These are phyloP conservation scores for Ballota nigra DNA, from an alignment of 257 asterid species.

Conservation along the genomic window DNA sequence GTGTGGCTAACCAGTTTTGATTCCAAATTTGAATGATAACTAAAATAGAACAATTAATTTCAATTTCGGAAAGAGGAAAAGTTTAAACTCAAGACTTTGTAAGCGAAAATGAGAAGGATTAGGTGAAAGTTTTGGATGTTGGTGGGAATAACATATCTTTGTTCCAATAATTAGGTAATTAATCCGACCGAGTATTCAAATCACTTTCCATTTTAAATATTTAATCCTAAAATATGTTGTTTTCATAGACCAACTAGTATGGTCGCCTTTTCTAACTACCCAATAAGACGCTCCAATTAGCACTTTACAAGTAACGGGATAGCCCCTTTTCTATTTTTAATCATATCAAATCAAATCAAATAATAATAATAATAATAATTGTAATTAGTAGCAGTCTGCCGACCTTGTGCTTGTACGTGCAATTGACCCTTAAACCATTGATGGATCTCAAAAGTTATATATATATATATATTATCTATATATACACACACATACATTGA, in stretches of 20 bases:
- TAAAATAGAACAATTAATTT: too few relatives aligned
- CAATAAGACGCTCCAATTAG: neutral
- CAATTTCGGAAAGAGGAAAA: neutral
- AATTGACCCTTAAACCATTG: constrained; percentile 7
- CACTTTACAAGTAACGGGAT: neutral
- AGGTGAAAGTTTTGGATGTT: neutral
- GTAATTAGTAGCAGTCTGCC: neutral
- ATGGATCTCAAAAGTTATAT: neutral
- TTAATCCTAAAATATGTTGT: neutral
- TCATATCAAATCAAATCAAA: neutral
- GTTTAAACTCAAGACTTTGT: neutral
- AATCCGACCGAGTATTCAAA: neutral
- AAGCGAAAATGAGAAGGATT: neutral
- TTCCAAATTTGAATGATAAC: neutral
- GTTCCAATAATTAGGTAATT: neutral
- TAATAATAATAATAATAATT: neutral
- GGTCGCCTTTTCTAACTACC: constrained; percentile 14
- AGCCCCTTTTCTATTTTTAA: neutral
- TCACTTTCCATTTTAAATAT: neutral
- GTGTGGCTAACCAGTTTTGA: neutral
- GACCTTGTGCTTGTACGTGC: constrained; percentile 14
- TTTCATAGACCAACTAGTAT: neutral
- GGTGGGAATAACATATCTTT: neutral
- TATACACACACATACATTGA: too few relatives aligned
- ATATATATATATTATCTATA: too few relatives aligned